These are phyloP conservation scores for Omphalotus guepiniiformis DNA, from an alignment of 768 basidiomycete species.

Conservation along the genomic window DNA sequence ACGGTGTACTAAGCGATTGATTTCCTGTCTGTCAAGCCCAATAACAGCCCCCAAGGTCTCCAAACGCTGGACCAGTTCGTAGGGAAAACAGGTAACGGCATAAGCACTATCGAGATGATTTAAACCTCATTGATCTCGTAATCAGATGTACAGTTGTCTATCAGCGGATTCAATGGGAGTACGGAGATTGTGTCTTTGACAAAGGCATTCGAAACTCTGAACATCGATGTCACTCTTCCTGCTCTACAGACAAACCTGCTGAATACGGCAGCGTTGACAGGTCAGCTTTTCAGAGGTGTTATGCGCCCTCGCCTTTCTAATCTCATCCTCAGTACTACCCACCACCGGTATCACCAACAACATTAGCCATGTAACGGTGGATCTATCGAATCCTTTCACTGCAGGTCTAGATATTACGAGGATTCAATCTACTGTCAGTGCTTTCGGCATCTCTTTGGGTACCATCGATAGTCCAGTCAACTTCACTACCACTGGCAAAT, in stretches of 20 bases:
- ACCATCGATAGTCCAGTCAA: constrained; percentile 49
- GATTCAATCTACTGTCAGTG: constrained; percentile 56
- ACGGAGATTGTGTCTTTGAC: constrained; percentile 55
- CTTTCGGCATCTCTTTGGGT: constrained; percentile 59
- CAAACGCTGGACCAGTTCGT: constrained; percentile 69
- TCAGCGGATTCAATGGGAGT: constrained; percentile 56
- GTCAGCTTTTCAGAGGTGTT: constrained; percentile 28
- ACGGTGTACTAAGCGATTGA: constrained; percentile 9
- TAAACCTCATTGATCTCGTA: background rate
- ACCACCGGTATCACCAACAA: constrained; percentile 62
- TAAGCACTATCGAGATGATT: background rate
- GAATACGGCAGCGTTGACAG: constrained; percentile 48
- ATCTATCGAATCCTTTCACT: constrained; percentile 65
- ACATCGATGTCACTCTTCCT: constrained; percentile 53
- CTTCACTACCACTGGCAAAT: constrained; percentile 50
- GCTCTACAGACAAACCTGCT: constrained; percentile 56
- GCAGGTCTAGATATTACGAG: constrained; percentile 52
- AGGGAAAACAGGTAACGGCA: constrained; percentile 44
- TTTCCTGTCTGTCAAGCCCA: constrained; percentile 37
- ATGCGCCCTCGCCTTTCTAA: background rate
- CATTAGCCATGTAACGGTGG: constrained; percentile 60
- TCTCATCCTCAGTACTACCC: constrained; percentile 41
- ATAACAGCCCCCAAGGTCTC: constrained; percentile 52
- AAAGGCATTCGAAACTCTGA: constrained; percentile 57
- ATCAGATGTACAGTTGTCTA: constrained; percentile 51